Evolutionary conservation across 2,329 filamentous ascomycete genomes (phyloP).

Genomic region (Aspergillus sp.): DNA sequence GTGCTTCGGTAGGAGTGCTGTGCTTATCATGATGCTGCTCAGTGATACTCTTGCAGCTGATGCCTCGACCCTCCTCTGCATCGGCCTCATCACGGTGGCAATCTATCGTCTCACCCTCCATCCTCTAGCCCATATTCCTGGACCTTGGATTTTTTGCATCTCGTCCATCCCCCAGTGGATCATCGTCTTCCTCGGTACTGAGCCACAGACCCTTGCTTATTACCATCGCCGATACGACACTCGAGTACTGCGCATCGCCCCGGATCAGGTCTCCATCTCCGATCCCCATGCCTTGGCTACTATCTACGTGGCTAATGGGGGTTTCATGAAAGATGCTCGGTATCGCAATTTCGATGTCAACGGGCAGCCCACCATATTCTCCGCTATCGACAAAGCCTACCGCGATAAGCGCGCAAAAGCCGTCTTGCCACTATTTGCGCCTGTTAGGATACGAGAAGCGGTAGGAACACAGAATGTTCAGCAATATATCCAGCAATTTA

Average conservation of each 20-base stretch:
- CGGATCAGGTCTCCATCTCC: conserved; percentile 4
- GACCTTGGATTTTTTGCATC: not conserved
- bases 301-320: conserved; percentile 7
- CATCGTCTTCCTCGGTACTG: not conserved
- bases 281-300: not conserved
- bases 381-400: not conserved
- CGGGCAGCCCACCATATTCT: conserved; percentile 5
- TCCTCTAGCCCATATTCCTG: conserved; percentile 3
- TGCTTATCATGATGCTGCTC: not conserved
- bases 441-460: not conserved
- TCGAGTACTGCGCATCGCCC: conserved; percentile 1
- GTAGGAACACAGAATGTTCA: not conserved
- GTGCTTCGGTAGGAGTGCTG: not conserved
- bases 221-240: conserved; percentile 4
- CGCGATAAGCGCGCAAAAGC: conserved; percentile 6
- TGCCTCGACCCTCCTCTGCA: not conserved
- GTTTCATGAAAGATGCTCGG: conserved; percentile 1
- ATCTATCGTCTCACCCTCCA: not conserved
- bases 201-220: not conserved
- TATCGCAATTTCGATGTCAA: conserved; percentile 4
- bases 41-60: not conserved
- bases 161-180: not conserved
- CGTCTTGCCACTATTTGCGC: not conserved
- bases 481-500: not conserved
- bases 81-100: not conserved